These are phyloP conservation scores for Exserohilum turcica DNA, from an alignment of 2,329 filamentous ascomycete species.

Conservation along the genomic window DNA sequence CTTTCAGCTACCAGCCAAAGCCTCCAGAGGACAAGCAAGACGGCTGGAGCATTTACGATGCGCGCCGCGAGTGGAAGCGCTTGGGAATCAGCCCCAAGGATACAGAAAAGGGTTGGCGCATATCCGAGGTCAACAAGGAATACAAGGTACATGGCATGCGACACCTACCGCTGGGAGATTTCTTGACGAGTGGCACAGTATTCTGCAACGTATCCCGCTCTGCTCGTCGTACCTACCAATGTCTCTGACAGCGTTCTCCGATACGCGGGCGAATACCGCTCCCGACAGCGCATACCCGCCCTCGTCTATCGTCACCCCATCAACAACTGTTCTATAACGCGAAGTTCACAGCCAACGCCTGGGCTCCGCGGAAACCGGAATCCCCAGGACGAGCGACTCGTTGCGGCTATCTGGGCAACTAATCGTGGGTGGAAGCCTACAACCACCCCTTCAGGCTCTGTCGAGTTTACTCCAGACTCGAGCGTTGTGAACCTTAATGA, in stretches of 20 bases:
- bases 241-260: slow-evolving; percentile 98
- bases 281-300: slow-evolving; percentile 83
- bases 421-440: slow-evolving; percentile 45
- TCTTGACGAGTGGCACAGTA: slow-evolving; percentile 57
- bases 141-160: slow-evolving; percentile 61
- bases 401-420: slow-evolving; percentile 89
- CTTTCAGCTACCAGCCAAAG: slow-evolving; percentile 81
- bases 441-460: slow-evolving; percentile 32
- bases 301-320: slow-evolving; percentile 94
- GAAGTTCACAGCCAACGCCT: slow-evolving; percentile 89
- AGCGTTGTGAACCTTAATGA: slow-evolving; percentile 42
- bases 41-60: slow-evolving; percentile 85
- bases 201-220: slow-evolving; percentile 86
- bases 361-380: slow-evolving; percentile 87
- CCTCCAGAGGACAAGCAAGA: slow-evolving; percentile 74
- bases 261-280: slow-evolving; percentile 88
- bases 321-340: slow-evolving; percentile 95
- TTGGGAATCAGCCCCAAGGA: slow-evolving; percentile 85
- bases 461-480: slow-evolving; percentile 38
- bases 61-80: slow-evolving; percentile 80
- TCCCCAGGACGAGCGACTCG: slow-evolving; percentile 92
- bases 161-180: neutral
- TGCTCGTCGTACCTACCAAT: slow-evolving; percentile 81
- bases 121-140: slow-evolving; percentile 87
- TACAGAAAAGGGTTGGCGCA: slow-evolving; percentile 81